Base-by-base conservation (phyloP, 139 green algal species). In the Auxenochlorella protothecoides region DNA sequence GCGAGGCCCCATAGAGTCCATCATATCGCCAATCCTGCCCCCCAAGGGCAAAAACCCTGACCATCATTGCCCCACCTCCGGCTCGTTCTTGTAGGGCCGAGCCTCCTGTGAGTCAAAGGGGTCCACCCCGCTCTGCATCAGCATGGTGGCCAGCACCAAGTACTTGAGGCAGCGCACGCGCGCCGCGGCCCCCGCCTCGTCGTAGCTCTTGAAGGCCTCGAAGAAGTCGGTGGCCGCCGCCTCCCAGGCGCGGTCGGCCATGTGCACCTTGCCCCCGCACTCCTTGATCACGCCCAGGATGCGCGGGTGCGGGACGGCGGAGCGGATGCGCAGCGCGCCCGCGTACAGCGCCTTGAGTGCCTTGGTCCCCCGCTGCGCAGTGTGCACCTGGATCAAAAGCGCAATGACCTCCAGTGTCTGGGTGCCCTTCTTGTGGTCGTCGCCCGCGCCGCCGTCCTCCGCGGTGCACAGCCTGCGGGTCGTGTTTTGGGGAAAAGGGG, bases 211-310 rank as follows among this genome's bases (percentile, higher is more conserved):
- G 88, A 99, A 99, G 2, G 94, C 95, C 86, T 99, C 94, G 77
- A 99, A 99, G 77, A 98, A 98, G 81, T 97, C 94, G 4, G 94
- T 98, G 60, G 89, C 86, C 4, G 94, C 94, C 3, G 96, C 83
- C 15, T 74, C 76, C 92, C 92, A 99, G 53, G 80, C 54, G 62
- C 92, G 83, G 80, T 97, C 91, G 10, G 87, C 81, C 90, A 97
- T 97, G 84, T 98, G 87, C 94, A 98, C 98, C 85, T 98, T 98
- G 63, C 94, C 94, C 57, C 93, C 93, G 78, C 92, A 98, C 85
- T 99, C 94, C 14, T 90, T 84, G 78, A 98, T 97, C 76, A 97
- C 92, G 72, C 94, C 94, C 86, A 98, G 87, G 81, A 98, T 97
- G 74, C 92, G 87, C 3, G 94, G 94, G 84, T 99, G 94, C 5